Conservation (phyloP, 2,329 filamentous ascomycete species). For the Trichoderma pleuroti region DNA sequence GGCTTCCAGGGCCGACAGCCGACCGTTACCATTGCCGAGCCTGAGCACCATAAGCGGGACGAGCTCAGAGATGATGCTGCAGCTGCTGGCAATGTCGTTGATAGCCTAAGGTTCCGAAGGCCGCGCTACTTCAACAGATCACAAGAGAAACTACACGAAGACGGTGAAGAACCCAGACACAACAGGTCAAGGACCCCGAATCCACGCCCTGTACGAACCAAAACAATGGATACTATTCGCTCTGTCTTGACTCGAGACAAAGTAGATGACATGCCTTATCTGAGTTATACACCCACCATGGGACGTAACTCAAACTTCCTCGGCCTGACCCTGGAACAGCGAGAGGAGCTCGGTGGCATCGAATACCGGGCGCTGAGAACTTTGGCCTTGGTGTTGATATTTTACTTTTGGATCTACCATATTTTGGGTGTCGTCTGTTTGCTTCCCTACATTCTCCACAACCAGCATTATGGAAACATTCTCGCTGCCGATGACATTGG, state of each 20-base stretch:
- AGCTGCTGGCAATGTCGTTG: slow-evolving; percentile 39
- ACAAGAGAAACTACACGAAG: slow-evolving; percentile 39
- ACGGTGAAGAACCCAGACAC: slow-evolving; percentile 26
- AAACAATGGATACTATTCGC: slow-evolving; percentile 58
- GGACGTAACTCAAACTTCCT: slow-evolving; percentile 91
- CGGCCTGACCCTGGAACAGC: slow-evolving; percentile 81
- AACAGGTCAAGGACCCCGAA: slow-evolving; percentile 11
- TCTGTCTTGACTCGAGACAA: slow-evolving; percentile 53
- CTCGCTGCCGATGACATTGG: slow-evolving; percentile 61
- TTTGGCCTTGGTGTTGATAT: slow-evolving; percentile 70
- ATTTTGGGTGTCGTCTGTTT: slow-evolving; percentile 70
- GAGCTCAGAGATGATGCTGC: slow-evolving; percentile 42
- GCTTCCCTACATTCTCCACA: slow-evolving; percentile 74
- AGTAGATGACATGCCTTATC: slow-evolving; percentile 68
- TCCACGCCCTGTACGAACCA: slow-evolving; percentile 35
- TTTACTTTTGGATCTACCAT: slow-evolving; percentile 82
- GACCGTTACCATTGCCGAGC: slow-evolving; percentile 66
- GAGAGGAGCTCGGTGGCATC: slow-evolving; percentile 92
- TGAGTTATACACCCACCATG: slow-evolving; percentile 90
- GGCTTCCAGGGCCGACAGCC: slow-evolving; percentile 41
- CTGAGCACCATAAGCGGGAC: slow-evolving; percentile 40
- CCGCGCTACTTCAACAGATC: slow-evolving; percentile 37
- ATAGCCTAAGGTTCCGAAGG: slow-evolving; percentile 43
- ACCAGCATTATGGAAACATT: slow-evolving; percentile 58
- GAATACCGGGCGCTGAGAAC: slow-evolving; percentile 92